Percentiles rank a stretch among this genome's conserved stretches.
Conservation (phyloP, 176 grass and related monocot species). For the Poa annua region DNA sequence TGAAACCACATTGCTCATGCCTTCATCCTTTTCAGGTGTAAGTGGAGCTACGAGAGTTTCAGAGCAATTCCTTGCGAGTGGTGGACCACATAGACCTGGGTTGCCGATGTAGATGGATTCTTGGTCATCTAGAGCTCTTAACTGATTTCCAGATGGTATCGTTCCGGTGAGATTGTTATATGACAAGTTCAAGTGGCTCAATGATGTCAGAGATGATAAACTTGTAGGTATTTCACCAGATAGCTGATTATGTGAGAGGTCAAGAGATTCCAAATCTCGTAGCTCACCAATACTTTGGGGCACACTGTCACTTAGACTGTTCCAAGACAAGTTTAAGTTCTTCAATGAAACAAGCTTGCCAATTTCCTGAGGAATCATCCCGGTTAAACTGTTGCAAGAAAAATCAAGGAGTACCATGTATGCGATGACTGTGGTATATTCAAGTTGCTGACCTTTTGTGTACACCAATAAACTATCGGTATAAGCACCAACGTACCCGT, state of each 20-base stretch:
- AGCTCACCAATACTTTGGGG: slow-evolving; percentile 28
- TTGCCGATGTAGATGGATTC: slow-evolving; percentile 20
- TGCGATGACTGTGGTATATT: background rate
- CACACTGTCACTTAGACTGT: slow-evolving; percentile 33
- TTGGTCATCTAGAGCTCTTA: background rate
- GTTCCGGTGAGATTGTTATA: background rate
- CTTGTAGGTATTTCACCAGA: background rate
- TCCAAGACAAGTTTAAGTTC: slow-evolving; percentile 38
- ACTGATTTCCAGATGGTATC: background rate
- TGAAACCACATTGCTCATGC: background rate
- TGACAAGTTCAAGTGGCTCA: background rate
- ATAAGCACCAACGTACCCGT: background rate
- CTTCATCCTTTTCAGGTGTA: background rate
- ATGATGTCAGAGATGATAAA: background rate
- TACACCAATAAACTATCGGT: background rate
- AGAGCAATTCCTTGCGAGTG: slow-evolving; percentile 11
- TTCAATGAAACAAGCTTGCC: background rate
- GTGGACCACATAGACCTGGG: slow-evolving; percentile 31
- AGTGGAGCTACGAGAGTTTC: background rate
- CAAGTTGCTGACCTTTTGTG: background rate
- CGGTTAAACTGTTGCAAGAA: slow-evolving; percentile 3
- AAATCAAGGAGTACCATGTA: slow-evolving; percentile 40
- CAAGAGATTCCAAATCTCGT: background rate
- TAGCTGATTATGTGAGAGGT: background rate
- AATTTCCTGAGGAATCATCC: slow-evolving; percentile 23